Evolutionary conservation across 208 protist genomes (phyloP).

Genomic region (Leishmania aethiopica): DNA sequence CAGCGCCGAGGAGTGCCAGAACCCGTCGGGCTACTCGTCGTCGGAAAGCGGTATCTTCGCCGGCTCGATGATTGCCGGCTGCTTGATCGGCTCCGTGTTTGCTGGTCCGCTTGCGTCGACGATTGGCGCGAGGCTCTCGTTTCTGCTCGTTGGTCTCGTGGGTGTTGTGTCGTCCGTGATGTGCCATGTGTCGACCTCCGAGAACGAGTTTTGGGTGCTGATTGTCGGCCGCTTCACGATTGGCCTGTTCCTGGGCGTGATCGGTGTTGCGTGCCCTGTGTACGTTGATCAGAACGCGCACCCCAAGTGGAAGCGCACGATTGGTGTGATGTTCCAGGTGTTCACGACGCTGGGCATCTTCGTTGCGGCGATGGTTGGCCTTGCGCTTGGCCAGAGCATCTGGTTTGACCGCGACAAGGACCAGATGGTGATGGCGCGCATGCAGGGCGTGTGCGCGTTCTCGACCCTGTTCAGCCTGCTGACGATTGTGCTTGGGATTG

Average conservation of each 20-base stretch:
- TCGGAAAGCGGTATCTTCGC: constrained; percentile 79
- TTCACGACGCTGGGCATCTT: constrained; percentile 88
- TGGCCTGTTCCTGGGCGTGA: constrained; percentile 70
- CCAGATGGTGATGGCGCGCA: constrained; percentile 51
- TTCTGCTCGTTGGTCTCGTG: constrained; percentile 65
- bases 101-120: constrained; percentile 40
- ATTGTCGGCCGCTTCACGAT: constrained; percentile 71
- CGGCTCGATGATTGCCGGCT: constrained; percentile 81
- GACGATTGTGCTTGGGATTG: constrained; percentile 36
- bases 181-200: constrained; percentile 56
- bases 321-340: constrained; percentile 83
- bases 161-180: constrained; percentile 53
- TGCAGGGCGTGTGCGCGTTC: constrained; percentile 71
- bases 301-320: constrained; percentile 50
- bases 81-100: constrained; percentile 77
- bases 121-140: constrained; percentile 60
- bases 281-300: constrained; percentile 76
- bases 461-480: constrained; percentile 64
- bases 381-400: constrained; percentile 58
- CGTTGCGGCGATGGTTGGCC: constrained; percentile 62
- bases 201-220: constrained; percentile 73
- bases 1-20: constrained; percentile 45
- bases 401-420: constrained; percentile 31
- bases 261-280: constrained; percentile 70
- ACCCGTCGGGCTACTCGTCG: constrained; percentile 56